Conservation (phyloP, 2,329 filamentous ascomycete genomes). For the Alternaria tenuissima region DNA sequence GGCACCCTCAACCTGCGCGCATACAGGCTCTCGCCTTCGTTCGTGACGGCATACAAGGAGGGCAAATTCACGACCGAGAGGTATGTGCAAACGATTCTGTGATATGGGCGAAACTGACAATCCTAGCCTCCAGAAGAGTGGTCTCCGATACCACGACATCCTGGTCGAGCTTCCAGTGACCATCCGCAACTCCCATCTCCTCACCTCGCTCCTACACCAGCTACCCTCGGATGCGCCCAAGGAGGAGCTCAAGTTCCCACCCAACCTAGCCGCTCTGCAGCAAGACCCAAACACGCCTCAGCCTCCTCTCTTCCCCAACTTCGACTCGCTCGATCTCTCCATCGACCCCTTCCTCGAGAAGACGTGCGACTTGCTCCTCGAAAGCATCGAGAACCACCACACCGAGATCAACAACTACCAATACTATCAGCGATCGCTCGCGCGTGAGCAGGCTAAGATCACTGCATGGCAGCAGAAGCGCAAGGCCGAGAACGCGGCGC, state of each 20-base stretch:
- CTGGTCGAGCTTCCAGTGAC: slow-evolving; percentile 87
- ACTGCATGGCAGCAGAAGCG: slow-evolving; percentile 96
- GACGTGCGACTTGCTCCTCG: slow-evolving; percentile 93
- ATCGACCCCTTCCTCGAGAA: slow-evolving; percentile 99
- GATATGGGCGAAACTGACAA: slow-evolving; percentile 21
- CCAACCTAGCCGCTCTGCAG: slow-evolving; percentile 79
- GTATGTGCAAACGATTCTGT: slow-evolving; percentile 64
- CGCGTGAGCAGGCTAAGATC: slow-evolving; percentile 95
- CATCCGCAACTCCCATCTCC: slow-evolving; percentile 96
- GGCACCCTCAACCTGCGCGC: slow-evolving; percentile 88
- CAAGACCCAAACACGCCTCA: slow-evolving; percentile 66
- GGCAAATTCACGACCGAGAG: slow-evolving; percentile 96
- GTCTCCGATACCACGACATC: slow-evolving; percentile 92
- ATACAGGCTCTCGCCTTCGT: slow-evolving; percentile 85
- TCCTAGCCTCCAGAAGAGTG: slow-evolving; percentile 87
- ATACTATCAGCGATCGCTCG: slow-evolving; percentile 92
- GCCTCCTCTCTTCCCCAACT: slow-evolving; percentile 81
- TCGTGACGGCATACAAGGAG: slow-evolving; percentile 94
- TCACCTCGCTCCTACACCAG: slow-evolving; percentile 95
- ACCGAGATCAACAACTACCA: slow-evolving; percentile 99
- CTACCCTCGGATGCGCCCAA: slow-evolving; percentile 73
- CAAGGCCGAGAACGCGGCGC: slow-evolving; percentile 90
- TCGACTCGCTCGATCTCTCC: slow-evolving; percentile 87
- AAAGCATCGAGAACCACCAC: slow-evolving; percentile 97
- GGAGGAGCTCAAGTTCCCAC: slow-evolving; percentile 76